A percentile compares a stretch with the other conserved stretches of the same genome.
Conservation (phyloP, 345 rosid species). For the Combretum micranthum region DNA sequence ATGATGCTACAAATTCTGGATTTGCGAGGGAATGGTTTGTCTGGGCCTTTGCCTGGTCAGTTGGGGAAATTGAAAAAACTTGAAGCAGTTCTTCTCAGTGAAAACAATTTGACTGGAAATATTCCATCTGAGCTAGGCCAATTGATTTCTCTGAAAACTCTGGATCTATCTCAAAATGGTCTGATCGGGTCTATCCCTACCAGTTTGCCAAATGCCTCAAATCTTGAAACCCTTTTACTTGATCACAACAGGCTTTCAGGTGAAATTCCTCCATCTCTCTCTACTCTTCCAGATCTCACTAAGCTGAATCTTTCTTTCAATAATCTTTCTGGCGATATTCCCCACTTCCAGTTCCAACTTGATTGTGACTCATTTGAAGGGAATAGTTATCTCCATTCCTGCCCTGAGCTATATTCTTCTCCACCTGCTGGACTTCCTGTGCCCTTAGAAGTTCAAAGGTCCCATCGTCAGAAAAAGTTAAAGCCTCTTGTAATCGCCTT, state of each 20-base stretch:
- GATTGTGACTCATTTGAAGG: constrained; percentile 36
- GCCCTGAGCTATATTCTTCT: constrained; percentile 18
- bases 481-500: constrained; percentile 23
- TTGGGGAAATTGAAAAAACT: constrained; percentile 31
- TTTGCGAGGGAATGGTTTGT: constrained; percentile 39
- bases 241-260: constrained; percentile 48
- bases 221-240: constrained; percentile 38
- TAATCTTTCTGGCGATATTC: constrained; percentile 50
- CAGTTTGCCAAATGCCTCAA: constrained; percentile 28
- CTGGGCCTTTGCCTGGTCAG: constrained; percentile 38
- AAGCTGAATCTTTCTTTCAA: constrained; percentile 45
- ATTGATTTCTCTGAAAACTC: constrained; percentile 29
- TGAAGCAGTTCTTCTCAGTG: constrained; percentile 35
- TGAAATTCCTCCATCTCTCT: constrained; percentile 43
- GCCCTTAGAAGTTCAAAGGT: constrained; percentile 16
- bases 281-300: constrained; percentile 29
- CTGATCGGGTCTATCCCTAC: constrained; percentile 46
- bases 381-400: constrained; percentile 24
- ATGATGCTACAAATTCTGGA: constrained; percentile 36
- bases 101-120: constrained; percentile 41
- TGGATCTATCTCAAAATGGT: constrained; percentile 53
- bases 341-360: constrained; percentile 20
- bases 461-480: constrained; percentile 12
- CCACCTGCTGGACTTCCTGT: constrained; percentile 10
- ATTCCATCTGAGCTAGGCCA: constrained; percentile 42